Evolutionary conservation across 768 basidiomycete species (phyloP), one percentile per base, ranked within the genome.

Genomic region (Lentinula edodes): DNA sequence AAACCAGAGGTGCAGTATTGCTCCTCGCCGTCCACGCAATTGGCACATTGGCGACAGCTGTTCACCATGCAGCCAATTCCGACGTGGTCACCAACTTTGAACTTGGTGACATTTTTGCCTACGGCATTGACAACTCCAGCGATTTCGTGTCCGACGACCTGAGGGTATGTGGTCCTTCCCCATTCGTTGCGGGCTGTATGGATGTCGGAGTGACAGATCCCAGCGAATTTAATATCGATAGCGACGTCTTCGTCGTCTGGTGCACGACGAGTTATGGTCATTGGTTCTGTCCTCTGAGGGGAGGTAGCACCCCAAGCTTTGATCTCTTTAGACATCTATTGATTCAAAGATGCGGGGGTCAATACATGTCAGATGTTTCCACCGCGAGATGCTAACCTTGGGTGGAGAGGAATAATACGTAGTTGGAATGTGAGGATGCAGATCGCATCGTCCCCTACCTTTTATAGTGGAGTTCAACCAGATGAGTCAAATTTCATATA

Each of bases 1-100:
- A 39, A 16, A 41, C 34, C 48, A 41, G 9, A 7, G 52, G 50
- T 68, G 15, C 55, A 76, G 72, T 88, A 85, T 59, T 85, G 78
- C 73, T 85, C 85, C 61, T 80, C 78, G 61, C 79, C 75, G 15
- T 71, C 66, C 36, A 80, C 79, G 74, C 86, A 86, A 34, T 71
- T 69, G 9, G 74, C 63, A 65, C 83, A 86, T 6, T 73, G 53
- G 58, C 78, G 68, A 74, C 85, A 88, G n/a, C 80, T 78, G 57
- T 77, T 76, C 35, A 82, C 81, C 61, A 84, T 83, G 20, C 71
- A 74, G 12, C 78, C 76, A 3, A 80, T 77, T 38, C 86, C 86
- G 62, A 78, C 86, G 10, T 79, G 70, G 68, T 86, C 82, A 28
- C 85, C 85, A 10, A 80, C 74, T 67, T 84, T 83, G 74, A 87